Evolutionary conservation across 2,329 filamentous ascomycete species (phyloP), one percentile per base, ranked within the genome.

Genomic region (Cordyceps sp.): DNA sequence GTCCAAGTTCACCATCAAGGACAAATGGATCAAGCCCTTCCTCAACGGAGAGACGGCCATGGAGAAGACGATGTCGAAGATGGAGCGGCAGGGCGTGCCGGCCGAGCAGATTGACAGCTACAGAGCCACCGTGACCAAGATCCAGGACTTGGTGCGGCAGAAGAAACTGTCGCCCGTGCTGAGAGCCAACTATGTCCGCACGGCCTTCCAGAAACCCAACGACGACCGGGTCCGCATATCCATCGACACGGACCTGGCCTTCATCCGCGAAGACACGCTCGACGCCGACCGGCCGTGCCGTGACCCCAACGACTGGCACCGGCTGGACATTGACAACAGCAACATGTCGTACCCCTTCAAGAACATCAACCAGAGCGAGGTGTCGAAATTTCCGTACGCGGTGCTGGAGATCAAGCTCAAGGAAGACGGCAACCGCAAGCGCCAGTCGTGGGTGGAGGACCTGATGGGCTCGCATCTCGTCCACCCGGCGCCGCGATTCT

Each of bases 181-280:
- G 33, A 75, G 90, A 31, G 90, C 90, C 39, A 93, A 93, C 57
- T 96, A 96, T 53, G 81, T 77, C 25, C 80, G 90, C 39, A 93
- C 85, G 1, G 90, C 90, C 1, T 98, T 96, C 61, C 90, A 98
- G 55, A 93, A 93, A 42, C 90, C 90, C 6, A 74, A 82, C 12
- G 86, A 98, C 50, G 76, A 92, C 52, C 78, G 82, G 15, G 77
- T 98, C 29, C 76, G 90, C 33, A 82, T 98, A 44, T 86, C 85
- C 6, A 80, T 98, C 37, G 90, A 98, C 52, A 94, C 85, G 1
- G 75, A 93, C 43, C 65, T 98, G 21, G 85, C 84, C 17, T 79
- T 96, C 44, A 92, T 98, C 46, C 68, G 74, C 31, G 74, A 79
- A 48, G 74, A 79, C 45, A 69, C 79, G 2, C 64, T 98, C 31